A percentile compares a stretch with the other conserved stretches of the same genome.
Evolutionary conservation across 257 asterid genomes (phyloP).

Genomic region (Apocynum venetum): DNA sequence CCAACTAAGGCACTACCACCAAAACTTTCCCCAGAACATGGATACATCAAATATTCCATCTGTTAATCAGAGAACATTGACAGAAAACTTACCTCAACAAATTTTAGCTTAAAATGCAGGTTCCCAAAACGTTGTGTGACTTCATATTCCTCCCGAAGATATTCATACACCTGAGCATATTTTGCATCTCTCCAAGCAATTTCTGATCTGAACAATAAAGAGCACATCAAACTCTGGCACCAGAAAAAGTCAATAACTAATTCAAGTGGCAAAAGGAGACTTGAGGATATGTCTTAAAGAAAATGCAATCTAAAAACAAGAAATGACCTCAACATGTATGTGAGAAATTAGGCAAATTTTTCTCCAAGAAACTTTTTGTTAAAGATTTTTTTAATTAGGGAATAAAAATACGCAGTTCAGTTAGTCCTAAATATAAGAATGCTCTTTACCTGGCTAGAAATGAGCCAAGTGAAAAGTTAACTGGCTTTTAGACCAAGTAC

Average conservation of each 20-base stretch:
- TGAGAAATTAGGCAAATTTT: background rate
- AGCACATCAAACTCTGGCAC: background rate
- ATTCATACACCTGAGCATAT: slow-evolving; percentile 85
- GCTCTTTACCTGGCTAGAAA: background rate
- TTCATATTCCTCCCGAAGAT: slow-evolving; percentile 94
- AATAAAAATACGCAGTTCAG: no score
- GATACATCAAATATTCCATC: background rate
- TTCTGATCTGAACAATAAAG: slow-evolving; percentile 66
- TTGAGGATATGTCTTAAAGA: background rate
- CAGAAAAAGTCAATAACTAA: background rate
- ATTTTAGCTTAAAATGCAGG: slow-evolving; percentile 86
- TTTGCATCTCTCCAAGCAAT: slow-evolving; percentile 99
- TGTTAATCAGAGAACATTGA: background rate
- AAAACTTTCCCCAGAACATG: background rate
- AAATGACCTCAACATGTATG: background rate
- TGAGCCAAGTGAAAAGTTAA: background rate
- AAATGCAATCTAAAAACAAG: background rate
- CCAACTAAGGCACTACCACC: background rate
- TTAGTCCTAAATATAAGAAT: background rate
- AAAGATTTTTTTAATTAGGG: background rate
- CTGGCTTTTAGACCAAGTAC: background rate
- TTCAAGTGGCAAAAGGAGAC: background rate
- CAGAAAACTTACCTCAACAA: slow-evolving; percentile 63
- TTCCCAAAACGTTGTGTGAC: slow-evolving; percentile 90
- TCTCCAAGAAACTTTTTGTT: background rate